Percentiles rank a stretch among this genome's conserved stretches.
Conservation (phyloP, 805 yeast genomes). For the Candida pseudofarinosa region DNA sequence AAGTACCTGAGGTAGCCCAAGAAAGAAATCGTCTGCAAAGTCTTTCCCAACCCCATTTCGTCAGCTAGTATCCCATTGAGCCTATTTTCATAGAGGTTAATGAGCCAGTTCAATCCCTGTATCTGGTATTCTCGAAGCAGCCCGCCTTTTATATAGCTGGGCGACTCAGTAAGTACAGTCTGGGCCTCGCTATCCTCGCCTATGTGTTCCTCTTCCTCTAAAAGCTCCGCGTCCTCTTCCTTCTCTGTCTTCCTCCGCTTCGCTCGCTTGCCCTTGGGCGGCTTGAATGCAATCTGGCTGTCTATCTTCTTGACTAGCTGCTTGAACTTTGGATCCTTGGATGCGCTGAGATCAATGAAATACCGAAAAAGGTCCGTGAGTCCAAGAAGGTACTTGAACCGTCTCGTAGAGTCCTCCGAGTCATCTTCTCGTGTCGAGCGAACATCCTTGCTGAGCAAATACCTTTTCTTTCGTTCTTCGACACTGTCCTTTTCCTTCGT, state of each 20-base stretch:
- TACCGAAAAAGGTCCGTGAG: slow-evolving; percentile 85
- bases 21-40: slow-evolving; percentile 90
- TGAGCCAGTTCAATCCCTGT: slow-evolving; percentile 94
- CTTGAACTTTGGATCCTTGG: slow-evolving; percentile 70
- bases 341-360: slow-evolving; percentile 76
- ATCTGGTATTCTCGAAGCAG: slow-evolving; percentile 84
- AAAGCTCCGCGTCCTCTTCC: slow-evolving; percentile 91
- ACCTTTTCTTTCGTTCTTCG: slow-evolving; percentile 43
- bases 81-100: slow-evolving; percentile 80
- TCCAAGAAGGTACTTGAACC: slow-evolving; percentile 78
- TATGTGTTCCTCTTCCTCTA: slow-evolving; percentile 74
- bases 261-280: slow-evolving; percentile 15
- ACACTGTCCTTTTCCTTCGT: slow-evolving; percentile 8
- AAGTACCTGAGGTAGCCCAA: slow-evolving; percentile 81
- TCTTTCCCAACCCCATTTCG: slow-evolving; percentile 98
- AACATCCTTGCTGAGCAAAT: slow-evolving; percentile 50
- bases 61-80: slow-evolving; percentile 93
- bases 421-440: slow-evolving; percentile 49
- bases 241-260: slow-evolving; percentile 81
- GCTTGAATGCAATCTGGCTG: slow-evolving; percentile 39
- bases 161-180: slow-evolving; percentile 82
- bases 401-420: slow-evolving; percentile 63
- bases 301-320: slow-evolving; percentile 57
- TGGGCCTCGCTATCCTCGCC: slow-evolving; percentile 44
- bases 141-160: slow-evolving; percentile 69